Evolutionary conservation across 139 green algal species (phyloP).

Genomic region (Chlorella sorokiniana): DNA sequence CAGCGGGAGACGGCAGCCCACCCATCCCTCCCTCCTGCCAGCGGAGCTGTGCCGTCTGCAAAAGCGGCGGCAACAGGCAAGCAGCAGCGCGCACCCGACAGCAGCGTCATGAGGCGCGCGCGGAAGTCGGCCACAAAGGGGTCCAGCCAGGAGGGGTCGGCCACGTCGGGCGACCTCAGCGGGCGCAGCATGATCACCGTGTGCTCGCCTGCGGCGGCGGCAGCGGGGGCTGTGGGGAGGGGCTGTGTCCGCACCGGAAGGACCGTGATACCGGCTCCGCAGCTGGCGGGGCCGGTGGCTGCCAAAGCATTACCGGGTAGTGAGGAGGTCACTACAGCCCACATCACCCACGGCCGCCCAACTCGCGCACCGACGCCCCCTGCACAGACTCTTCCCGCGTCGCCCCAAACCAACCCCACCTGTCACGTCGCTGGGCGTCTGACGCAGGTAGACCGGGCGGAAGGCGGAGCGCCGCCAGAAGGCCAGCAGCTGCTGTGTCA

Average conservation of each 20-base stretch:
- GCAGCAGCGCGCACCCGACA: conserved; percentile 21
- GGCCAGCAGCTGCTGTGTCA: conserved; percentile 90
- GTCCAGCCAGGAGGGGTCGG: conserved; percentile 69
- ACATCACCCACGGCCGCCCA: not conserved
- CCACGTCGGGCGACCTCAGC: conserved; percentile 70
- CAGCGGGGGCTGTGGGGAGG: not conserved
- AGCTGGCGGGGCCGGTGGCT: too few relatives aligned
- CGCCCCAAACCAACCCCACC: conserved; percentile 22
- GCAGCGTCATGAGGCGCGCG: conserved; percentile 53
- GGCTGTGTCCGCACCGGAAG: not conserved
- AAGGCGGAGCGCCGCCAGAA: conserved; percentile 89
- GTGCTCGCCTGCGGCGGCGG: conserved; percentile 80
- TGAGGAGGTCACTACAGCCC: too few relatives aligned
- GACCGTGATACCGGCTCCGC: too few relatives aligned
- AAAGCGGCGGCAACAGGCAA: not conserved
- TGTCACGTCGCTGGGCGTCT: conserved; percentile 85
- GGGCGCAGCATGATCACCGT: conserved; percentile 88
- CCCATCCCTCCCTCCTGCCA: too few relatives aligned
- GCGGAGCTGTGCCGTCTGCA: not conserved
- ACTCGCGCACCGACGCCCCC: not conserved
- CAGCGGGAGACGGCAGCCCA: too few relatives aligned
- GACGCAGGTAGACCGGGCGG: conserved; percentile 91
- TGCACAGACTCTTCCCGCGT: not conserved
- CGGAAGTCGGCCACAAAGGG: conserved; percentile 88
- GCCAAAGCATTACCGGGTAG: too few relatives aligned